These are phyloP conservation scores for Cytospora piceae DNA, from an alignment of 2,329 filamentous ascomycete species.

Conservation along the genomic window DNA sequence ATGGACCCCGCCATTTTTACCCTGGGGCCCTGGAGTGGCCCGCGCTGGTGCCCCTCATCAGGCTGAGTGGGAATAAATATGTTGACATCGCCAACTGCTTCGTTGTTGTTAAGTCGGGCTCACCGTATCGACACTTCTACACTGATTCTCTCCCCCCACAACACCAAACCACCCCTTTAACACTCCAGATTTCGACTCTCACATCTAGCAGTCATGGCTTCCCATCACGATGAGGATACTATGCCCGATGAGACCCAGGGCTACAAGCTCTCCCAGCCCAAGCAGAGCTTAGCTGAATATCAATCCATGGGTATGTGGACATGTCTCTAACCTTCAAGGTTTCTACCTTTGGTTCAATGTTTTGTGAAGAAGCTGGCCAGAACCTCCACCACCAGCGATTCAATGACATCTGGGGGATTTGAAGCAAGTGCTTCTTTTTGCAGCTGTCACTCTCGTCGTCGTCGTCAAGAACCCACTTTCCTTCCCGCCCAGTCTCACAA, in stretches of 20 bases:
- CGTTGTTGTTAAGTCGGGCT: constrained; percentile 21
- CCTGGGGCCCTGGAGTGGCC: constrained; percentile 12
- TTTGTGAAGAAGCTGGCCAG: not conserved
- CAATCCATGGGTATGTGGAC: constrained; percentile 79
- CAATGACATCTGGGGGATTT: not conserved
- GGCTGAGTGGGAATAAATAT: constrained; percentile 29
- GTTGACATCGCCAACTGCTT: constrained; percentile 28
- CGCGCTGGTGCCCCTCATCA: constrained; percentile 27
- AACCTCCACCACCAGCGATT: not conserved
- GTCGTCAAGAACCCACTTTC: not conserved
- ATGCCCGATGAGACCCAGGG: constrained; percentile 87
- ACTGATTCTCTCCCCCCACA: constrained; percentile 1
- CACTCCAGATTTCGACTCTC: constrained; percentile 1
- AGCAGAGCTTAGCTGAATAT: constrained; percentile 97
- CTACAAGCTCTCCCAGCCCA: constrained; percentile 95
- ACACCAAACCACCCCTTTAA: not conserved
- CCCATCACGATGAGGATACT: constrained; percentile 77
- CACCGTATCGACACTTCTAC: constrained; percentile 26
- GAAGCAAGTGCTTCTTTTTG: not conserved
- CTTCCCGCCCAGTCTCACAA: not conserved
- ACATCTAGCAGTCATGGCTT: constrained; percentile 60
- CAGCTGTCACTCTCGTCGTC: not conserved
- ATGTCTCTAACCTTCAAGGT: not conserved
- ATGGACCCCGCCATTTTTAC: constrained; percentile 2
- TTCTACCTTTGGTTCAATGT: not conserved